phyloP scores from a whole-genome alignment of 345 rosid species.

The Acer negundo region DNA sequence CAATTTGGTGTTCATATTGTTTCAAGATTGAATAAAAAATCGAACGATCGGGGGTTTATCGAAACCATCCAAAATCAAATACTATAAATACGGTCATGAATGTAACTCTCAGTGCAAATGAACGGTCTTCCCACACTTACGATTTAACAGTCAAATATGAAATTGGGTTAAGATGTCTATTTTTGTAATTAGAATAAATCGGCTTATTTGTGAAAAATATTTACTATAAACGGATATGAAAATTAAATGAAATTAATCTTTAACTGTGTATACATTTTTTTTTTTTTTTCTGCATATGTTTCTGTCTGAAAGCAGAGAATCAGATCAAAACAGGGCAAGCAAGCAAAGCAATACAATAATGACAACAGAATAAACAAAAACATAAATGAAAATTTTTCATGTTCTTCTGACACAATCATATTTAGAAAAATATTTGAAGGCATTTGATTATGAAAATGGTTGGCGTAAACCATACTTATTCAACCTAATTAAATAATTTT shows the following conservation, averaged over 20 bases:
- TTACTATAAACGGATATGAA: neutral
- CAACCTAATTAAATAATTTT: neutral
- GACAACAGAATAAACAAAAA: neutral
- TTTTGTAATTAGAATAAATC: no score
- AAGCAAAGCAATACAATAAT: neutral
- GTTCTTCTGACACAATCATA: neutral
- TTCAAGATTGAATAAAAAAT: no score
- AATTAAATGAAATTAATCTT: no score
- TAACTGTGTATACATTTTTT: neutral
- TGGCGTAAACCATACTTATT: neutral
- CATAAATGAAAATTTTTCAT: neutral
- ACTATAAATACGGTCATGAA: no score
- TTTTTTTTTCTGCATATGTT: neutral
- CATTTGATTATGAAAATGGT: neutral
- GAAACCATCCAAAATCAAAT: no score
- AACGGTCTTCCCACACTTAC: no score
- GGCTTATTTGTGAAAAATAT: no score
- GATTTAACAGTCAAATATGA: no score
- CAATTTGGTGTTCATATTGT: no score
- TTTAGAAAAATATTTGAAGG: neutral
- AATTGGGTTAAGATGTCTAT: no score
- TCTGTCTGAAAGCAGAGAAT: neutral
- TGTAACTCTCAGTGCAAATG: no score
- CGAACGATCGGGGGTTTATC: no score
- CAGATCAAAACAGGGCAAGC: conserved; percentile 11